Base-by-base conservation (phyloP, 1,284 basidiomycete genomes). In the Fereydounia khargensis region DNA sequence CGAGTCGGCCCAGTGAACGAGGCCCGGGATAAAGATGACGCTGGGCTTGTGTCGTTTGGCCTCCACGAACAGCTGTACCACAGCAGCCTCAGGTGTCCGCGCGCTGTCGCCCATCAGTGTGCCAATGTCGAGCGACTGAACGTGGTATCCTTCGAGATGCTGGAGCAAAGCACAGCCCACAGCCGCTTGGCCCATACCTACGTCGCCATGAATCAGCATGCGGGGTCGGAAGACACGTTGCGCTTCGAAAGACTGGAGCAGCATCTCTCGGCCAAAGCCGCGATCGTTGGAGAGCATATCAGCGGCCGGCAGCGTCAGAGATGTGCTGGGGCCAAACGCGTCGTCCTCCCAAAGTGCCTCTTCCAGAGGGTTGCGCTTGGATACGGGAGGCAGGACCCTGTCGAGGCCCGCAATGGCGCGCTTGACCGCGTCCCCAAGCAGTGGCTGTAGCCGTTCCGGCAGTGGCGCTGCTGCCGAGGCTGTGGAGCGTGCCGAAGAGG, bases 41-140 rank as follows among this genome's bases (percentile, higher is more conserved):
- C 91, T 92, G 0, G 95, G 95, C 68, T 96, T 92, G 74, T 96
- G 90, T 22, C 95, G 85, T 76, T 96, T 97, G 0, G 95, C 95
- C 76, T 99, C 95, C 16, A 92, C 83, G 68, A 98, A 97, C n/a
- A 96, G 82, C 66, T 97, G 94, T 2, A 97, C 89, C 45, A 96
- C 86, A 2, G 88, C 86, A 1, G 94, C 88, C 78, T 99, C 95
- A 3, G 86, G 80, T 3, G 91, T 91, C 67, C 91, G 80, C 0
- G 89, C 86, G 0, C 91, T 89, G 76, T 98, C 94, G 38, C 89
- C 83, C 78, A 98, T 81, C 34, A 99, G 77, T 0, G 85, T 86
- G 8, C 89, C 91, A 10, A 98, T 81, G 72, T 98, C 92, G 36
- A 98, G 81, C 58, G 85, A 90, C 77, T 97, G 95, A 0, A 98